Conservation (phyloP, 371 early-diverging fungal species). For the Mucor velutinosus region DNA sequence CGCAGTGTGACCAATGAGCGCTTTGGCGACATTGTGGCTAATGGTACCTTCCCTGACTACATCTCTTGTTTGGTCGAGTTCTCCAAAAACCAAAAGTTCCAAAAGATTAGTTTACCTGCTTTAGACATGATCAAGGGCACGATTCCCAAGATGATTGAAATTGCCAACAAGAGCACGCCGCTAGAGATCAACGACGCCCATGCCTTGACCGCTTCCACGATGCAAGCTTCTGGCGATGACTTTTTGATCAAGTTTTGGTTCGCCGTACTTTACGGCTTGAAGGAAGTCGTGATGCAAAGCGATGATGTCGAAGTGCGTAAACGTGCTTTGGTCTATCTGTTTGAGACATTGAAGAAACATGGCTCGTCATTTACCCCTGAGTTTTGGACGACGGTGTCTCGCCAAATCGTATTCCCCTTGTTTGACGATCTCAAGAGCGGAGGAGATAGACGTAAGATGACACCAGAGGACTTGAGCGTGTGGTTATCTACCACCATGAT, state of each 20-base stretch:
- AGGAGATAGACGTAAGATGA: conserved; percentile 36
- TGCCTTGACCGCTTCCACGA: conserved; percentile 15
- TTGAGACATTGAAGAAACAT: conserved; percentile 75
- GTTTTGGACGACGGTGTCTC: conserved; percentile 82
- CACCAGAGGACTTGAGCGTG: conserved; percentile 53
- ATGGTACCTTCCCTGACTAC: conserved; percentile 76
- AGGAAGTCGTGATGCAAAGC: conserved; percentile 86
- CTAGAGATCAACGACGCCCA: conserved; percentile 47
- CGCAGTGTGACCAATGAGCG: conserved; percentile 66
- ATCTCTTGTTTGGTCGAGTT: conserved; percentile 83
- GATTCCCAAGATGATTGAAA: conserved; percentile 52
- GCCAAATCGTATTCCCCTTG: conserved; percentile 86
- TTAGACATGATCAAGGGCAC: conserved; percentile 56
- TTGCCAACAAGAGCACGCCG: conserved; percentile 41
- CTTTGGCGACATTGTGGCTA: conserved; percentile 69
- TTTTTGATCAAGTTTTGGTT: conserved; percentile 73
- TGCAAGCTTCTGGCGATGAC: conserved; percentile 42
- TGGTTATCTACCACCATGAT: conserved; percentile 71
- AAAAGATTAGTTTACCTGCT: conserved; percentile 61
- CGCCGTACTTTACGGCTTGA: conserved; percentile 82
- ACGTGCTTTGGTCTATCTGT: conserved; percentile 79
- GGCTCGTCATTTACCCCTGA: conserved; percentile 71
- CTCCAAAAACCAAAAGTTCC: conserved; percentile 59
- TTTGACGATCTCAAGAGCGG: conserved; percentile 78
- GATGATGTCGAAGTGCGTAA: conserved; percentile 92